phyloP scores from a whole-genome alignment of 1,139 yeast species.

The Zygosaccharomyces sapae region DNA sequence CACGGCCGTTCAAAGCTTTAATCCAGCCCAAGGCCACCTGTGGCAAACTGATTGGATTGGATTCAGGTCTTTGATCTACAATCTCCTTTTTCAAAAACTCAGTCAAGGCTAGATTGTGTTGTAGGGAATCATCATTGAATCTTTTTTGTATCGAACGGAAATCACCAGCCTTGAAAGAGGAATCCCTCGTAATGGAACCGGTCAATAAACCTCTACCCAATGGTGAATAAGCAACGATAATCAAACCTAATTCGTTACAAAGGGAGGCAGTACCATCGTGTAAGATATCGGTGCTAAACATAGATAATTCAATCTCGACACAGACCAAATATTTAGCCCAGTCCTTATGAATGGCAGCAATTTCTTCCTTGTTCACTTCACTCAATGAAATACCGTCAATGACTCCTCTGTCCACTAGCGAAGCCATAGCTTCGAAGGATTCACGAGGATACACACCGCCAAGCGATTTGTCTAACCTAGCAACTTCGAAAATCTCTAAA shows the following conservation, averaged over 20 bases:
- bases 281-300: constrained; percentile 58
- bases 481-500: constrained; percentile 61
- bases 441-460: constrained; percentile 37
- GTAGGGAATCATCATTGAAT: constrained; percentile 54
- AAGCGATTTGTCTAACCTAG: constrained; percentile 57
- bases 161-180: constrained; percentile 44
- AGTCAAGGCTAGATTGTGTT: constrained; percentile 49
- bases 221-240: constrained; percentile 77
- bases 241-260: constrained; percentile 54
- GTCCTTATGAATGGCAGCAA: constrained; percentile 50
- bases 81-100: constrained; percentile 41
- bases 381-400: constrained; percentile 67
- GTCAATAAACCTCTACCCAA: constrained; percentile 75
- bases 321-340: constrained; percentile 50
- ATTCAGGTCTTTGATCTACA: constrained; percentile 44
- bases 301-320: constrained; percentile 73
- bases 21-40: constrained; percentile 76
- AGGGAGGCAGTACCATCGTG: constrained; percentile 56
- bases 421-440: constrained; percentile 48
- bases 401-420: constrained; percentile 50
- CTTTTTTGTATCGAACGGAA: constrained; percentile 51
- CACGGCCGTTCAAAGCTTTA: constrained; percentile 38
- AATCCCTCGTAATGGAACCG: constrained; percentile 46
- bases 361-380: constrained; percentile 61
- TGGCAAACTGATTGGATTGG: constrained; percentile 51